Evolutionary conservation across 2,329 filamentous ascomycete genomes (phyloP).

Genomic region (Pseudofabraea citricarpa): DNA sequence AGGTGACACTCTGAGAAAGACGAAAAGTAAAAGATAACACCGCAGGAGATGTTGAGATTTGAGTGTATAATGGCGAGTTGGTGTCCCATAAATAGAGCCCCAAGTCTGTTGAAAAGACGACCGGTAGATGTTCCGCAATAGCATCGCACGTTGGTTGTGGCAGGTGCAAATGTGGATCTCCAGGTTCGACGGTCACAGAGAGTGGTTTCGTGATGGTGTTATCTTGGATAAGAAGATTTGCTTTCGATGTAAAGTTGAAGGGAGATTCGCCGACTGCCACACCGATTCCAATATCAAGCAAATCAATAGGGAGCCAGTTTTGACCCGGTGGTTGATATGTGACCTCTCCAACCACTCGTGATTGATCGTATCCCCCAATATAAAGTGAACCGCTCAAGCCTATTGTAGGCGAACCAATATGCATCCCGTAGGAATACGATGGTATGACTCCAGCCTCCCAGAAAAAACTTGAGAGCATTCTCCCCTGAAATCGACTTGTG

Average conservation of each 20-base stretch:
- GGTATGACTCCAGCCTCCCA: conserved; percentile 4
- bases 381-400: conserved; percentile 12
- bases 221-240: conserved; percentile 10
- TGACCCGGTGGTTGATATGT: conserved; percentile 6
- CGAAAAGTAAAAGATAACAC: conserved; percentile 32
- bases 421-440: conserved; percentile 20
- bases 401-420: conserved; percentile 14
- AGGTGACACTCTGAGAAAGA: conserved; percentile 7
- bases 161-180: conserved; percentile 28
- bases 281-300: conserved; percentile 16
- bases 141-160: conserved; percentile 29
- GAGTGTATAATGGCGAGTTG: conserved; percentile 17
- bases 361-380: conserved; percentile 18
- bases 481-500: conserved; percentile 10
- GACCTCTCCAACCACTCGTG: conserved; percentile 9
- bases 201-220: conserved; percentile 9
- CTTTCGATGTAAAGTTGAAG: conserved; percentile 9
- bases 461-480: conserved; percentile 7
- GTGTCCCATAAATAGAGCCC: conserved; percentile 32
- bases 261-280: conserved; percentile 14
- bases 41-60: conserved; percentile 28
- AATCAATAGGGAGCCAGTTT: conserved; percentile 13
- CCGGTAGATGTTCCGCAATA: conserved; percentile 27
- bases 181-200: conserved; percentile 11
- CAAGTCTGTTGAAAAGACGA: conserved; percentile 22